Conservation (phyloP, 2,329 filamentous ascomycete genomes). For the Neodidymelliopsis sp. region DNA sequence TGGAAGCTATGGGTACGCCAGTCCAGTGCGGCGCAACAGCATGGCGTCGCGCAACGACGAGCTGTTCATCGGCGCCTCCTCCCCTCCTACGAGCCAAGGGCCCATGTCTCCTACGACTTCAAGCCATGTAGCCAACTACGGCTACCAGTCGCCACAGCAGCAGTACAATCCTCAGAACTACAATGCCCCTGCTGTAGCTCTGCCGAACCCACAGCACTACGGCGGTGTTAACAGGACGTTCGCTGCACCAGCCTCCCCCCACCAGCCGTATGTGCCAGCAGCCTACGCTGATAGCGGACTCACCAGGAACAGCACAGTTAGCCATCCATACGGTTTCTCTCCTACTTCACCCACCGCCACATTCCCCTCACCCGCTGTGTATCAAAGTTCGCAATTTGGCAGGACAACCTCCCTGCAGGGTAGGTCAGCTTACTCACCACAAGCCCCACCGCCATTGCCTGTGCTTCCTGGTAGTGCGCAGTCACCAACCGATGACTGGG, state of each 20-base stretch:
- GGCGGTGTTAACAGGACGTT: slow-evolving; percentile 48
- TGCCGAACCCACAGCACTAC: slow-evolving; percentile 71
- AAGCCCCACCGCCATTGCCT: slow-evolving; percentile 48
- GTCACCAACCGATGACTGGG: slow-evolving; percentile 46
- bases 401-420: slow-evolving; percentile 42
- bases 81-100: slow-evolving; percentile 39
- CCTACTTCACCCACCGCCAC: slow-evolving; percentile 42
- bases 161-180: slow-evolving; percentile 71
- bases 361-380: slow-evolving; percentile 40
- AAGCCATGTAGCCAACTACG: slow-evolving; percentile 48
- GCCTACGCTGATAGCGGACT: slow-evolving; percentile 50
- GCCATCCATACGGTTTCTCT: slow-evolving; percentile 48
- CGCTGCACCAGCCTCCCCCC: slow-evolving; percentile 36
- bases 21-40: slow-evolving; percentile 47
- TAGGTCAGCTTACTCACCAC: slow-evolving; percentile 44
- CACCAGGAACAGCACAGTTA: slow-evolving; percentile 40
- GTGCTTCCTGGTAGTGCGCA: slow-evolving; percentile 44
- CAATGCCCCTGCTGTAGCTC: slow-evolving; percentile 50
- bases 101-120: slow-evolving; percentile 38
- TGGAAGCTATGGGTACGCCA: slow-evolving; percentile 46
- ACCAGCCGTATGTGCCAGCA: slow-evolving; percentile 56
- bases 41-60: slow-evolving; percentile 61
- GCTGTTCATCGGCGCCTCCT: slow-evolving; percentile 63
- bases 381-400: slow-evolving; percentile 45
- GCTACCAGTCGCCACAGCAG: slow-evolving; percentile 50